A percentile compares a stretch with the other conserved stretches of the same genome.
phyloP scores from a whole-genome alignment of 179 eudicot genomes.

The Beta lomatogona region DNA sequence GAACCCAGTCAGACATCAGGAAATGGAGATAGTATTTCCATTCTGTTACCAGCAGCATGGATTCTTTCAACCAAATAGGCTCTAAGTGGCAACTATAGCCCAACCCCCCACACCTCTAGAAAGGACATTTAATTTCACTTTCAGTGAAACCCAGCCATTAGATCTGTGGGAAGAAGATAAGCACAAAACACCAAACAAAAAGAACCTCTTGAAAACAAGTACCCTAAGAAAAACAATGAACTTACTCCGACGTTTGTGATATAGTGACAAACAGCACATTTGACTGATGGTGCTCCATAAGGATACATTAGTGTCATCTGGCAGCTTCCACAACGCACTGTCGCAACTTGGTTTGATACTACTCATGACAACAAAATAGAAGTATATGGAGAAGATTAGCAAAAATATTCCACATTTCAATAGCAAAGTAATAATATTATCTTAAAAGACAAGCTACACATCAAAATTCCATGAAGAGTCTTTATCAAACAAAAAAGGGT shows the following conservation, averaged over 20 bases:
- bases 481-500: neutral
- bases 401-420: neutral
- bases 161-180: neutral
- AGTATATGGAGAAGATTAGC: slow-evolving; percentile 5
- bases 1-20: too few relatives aligned
- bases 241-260: slow-evolving; percentile 77
- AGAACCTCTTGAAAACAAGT: neutral
- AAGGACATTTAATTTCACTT: neutral
- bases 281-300: slow-evolving; percentile 75
- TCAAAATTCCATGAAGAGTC: neutral
- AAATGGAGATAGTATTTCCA: too few relatives aligned
- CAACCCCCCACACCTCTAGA: neutral
- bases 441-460: neutral
- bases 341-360: slow-evolving; percentile 67
- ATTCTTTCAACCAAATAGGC: too few relatives aligned
- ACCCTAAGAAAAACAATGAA: slow-evolving; percentile 11
- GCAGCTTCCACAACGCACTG: slow-evolving; percentile 49
- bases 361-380: slow-evolving; percentile 24
- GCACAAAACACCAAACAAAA: neutral
- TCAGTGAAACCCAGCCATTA: neutral
- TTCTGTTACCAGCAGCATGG: too few relatives aligned
- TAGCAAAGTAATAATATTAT: neutral
- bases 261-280: slow-evolving; percentile 83
- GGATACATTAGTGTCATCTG: slow-evolving; percentile 65
- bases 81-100: neutral